Percentiles rank a stretch among this genome's conserved stretches.
These are phyloP conservation scores for Dendryphion nanum DNA, from an alignment of 2,329 filamentous ascomycete genomes.

Conservation along the genomic window DNA sequence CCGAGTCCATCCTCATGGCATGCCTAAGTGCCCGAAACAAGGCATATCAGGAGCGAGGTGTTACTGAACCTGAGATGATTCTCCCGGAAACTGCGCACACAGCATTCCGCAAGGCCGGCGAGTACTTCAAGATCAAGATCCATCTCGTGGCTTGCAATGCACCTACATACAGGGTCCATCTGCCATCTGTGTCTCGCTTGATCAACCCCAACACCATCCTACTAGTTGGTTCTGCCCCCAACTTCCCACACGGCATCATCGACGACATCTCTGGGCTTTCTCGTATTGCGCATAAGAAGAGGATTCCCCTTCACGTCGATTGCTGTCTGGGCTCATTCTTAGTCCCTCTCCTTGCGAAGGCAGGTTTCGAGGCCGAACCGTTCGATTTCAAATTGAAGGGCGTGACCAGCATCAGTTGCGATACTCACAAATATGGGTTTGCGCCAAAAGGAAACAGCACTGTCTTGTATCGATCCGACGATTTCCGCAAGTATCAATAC, in stretches of 20 bases:
- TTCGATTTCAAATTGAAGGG: slow-evolving; percentile 95
- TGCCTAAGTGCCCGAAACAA: slow-evolving; percentile 88
- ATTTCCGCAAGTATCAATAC: slow-evolving; percentile 86
- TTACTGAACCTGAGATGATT: slow-evolving; percentile 97
- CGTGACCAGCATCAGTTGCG: slow-evolving; percentile 92
- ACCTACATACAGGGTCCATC: slow-evolving; percentile 79
- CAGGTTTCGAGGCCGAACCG: slow-evolving; percentile 83
- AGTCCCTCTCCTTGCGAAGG: slow-evolving; percentile 84
- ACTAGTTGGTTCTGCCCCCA: slow-evolving; percentile 90
- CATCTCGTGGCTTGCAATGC: slow-evolving; percentile 86
- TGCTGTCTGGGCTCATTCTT: slow-evolving; percentile 97
- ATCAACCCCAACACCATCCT: slow-evolving; percentile 94
- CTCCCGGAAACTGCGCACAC: slow-evolving; percentile 93
- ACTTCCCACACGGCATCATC: slow-evolving; percentile 97
- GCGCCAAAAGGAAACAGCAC: slow-evolving; percentile 97
- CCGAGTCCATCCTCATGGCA: slow-evolving; percentile 96
- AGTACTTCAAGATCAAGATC: slow-evolving; percentile 96
- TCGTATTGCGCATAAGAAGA: slow-evolving; percentile 73
- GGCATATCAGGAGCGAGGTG: slow-evolving; percentile 77
- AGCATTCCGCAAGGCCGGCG: slow-evolving; percentile 90
- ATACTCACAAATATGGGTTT: slow-evolving; percentile 99
- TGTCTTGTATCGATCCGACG: slow-evolving; percentile 79
- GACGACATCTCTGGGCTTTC: slow-evolving; percentile 89
- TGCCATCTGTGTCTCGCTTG: slow-evolving; percentile 73
- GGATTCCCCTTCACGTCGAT: slow-evolving; percentile 89